Conservation (phyloP, 176 grass and related monocot genomes). For the Neostapfia colusana region DNA sequence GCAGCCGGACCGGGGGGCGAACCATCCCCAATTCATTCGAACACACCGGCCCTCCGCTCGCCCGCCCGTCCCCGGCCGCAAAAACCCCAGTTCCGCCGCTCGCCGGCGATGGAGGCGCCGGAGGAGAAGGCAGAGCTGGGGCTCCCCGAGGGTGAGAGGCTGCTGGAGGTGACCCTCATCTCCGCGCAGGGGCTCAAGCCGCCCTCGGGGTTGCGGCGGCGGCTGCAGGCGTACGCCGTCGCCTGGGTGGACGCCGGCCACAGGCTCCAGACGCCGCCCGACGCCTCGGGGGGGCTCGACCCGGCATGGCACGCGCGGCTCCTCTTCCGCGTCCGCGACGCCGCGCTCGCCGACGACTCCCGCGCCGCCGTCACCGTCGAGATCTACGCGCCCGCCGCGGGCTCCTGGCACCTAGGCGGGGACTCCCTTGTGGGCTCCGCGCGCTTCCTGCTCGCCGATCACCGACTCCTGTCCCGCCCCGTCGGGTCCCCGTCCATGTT, state of each 20-base stretch:
- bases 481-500: constrained; percentile 68
- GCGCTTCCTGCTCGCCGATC: constrained; percentile 72
- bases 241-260: constrained; percentile 66
- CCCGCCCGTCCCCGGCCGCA: constrained; percentile 14
- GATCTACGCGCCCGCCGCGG: constrained; percentile 62
- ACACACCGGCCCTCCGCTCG: neutral
- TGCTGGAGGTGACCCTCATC: constrained; percentile 76
- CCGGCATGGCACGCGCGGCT: constrained; percentile 90
- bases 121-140: constrained; percentile 43
- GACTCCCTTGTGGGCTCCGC: constrained; percentile 63
- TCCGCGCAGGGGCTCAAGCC: constrained; percentile 84
- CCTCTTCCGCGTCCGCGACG: constrained; percentile 62
- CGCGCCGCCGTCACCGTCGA: constrained; percentile 65
- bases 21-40: neutral
- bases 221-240: constrained; percentile 77
- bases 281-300: constrained; percentile 63
- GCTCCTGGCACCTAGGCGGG: constrained; percentile 55
- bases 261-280: constrained; percentile 67
- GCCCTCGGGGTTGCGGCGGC: constrained; percentile 47
- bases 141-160: constrained; percentile 38
- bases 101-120: constrained; percentile 54
- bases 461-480: constrained; percentile 59
- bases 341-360: constrained; percentile 67
- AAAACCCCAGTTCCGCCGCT: constrained; percentile 40
- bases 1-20: neutral